Conservation (phyloP, 1,284 basidiomycete species). For the Phlebopus sp. region DNA sequence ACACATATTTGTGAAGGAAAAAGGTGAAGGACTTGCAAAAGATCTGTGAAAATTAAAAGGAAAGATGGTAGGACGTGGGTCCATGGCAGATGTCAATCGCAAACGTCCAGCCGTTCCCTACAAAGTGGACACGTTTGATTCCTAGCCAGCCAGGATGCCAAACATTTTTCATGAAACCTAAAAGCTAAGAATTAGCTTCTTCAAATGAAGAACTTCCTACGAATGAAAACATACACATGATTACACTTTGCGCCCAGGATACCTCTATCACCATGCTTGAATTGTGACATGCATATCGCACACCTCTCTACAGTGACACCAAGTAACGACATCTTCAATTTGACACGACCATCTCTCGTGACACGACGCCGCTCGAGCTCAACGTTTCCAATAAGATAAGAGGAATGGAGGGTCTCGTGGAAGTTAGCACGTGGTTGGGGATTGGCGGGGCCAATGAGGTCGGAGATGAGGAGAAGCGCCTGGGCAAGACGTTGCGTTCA, state of each 20-base stretch:
- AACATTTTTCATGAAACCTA: conserved; percentile 57
- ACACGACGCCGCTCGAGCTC: conserved; percentile 65
- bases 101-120: conserved; percentile 35
- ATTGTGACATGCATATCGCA: conserved; percentile 77
- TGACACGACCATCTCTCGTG: conserved; percentile 69
- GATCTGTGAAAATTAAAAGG: not conserved
- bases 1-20: too few species aligned
- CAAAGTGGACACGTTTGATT: conserved; percentile 58
- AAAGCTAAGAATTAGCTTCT: not conserved
- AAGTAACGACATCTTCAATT: conserved; percentile 73
- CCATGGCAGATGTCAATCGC: conserved; percentile 10
- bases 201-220: not conserved
- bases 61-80: not conserved
- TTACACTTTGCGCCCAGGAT: conserved; percentile 64
- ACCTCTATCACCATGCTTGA: conserved; percentile 57
- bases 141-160: conserved; percentile 50
- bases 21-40: not conserved
- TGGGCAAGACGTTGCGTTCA: conserved; percentile 26
- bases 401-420: conserved; percentile 6
- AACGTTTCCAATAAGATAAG: conserved; percentile 57
- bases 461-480: conserved; percentile 32
- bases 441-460: conserved; percentile 30
- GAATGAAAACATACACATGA: conserved; percentile 55
- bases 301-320: conserved; percentile 76
- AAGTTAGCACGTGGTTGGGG: conserved; percentile 10